Percentiles rank a stretch among this genome's conserved stretches.
These are phyloP conservation scores for Penicillium lividum DNA, from an alignment of 495 filamentous ascomycete species.

Conservation along the genomic window DNA sequence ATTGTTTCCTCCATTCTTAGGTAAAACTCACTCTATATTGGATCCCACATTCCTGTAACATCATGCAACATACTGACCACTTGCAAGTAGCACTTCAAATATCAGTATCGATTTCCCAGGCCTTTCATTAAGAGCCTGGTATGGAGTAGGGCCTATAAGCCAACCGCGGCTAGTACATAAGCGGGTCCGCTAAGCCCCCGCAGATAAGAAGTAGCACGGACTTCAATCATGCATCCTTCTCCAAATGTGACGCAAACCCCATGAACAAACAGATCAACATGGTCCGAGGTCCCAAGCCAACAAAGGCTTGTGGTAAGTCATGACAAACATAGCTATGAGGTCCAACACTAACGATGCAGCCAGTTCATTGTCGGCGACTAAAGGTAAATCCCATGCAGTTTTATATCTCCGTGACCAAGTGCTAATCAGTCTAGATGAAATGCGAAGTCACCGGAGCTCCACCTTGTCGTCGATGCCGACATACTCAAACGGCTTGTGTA, in stretches of 20 bases:
- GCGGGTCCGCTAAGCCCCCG: constrained; percentile 3
- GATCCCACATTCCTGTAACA: no score
- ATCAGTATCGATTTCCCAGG: background rate
- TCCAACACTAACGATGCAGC: constrained; percentile 15
- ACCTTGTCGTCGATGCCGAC: constrained; percentile 39
- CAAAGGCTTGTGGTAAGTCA: constrained; percentile 44
- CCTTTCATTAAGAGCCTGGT: background rate
- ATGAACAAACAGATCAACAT: constrained; percentile 24
- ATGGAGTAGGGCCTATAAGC: background rate
- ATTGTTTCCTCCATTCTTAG: no score
- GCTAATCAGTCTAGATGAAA: constrained; percentile 32
- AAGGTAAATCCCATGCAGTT: constrained; percentile 26
- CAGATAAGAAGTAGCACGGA: constrained; percentile 9
- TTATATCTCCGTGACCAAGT: background rate
- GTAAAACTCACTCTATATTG: no score
- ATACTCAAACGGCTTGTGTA: constrained; percentile 34
- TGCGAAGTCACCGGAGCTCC: constrained; percentile 41
- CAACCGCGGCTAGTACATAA: constrained; percentile 1
- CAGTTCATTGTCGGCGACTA: constrained; percentile 43
- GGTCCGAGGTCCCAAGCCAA: constrained; percentile 35
- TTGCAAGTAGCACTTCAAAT: no score
- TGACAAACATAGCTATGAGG: background rate
- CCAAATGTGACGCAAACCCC: constrained; percentile 4
- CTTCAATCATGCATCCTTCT: background rate
- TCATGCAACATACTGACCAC: no score